Evolutionary conservation across 768 basidiomycete species (phyloP), one percentile per base, ranked within the genome.

Genomic region (Xerocomellus dryophilus): DNA sequence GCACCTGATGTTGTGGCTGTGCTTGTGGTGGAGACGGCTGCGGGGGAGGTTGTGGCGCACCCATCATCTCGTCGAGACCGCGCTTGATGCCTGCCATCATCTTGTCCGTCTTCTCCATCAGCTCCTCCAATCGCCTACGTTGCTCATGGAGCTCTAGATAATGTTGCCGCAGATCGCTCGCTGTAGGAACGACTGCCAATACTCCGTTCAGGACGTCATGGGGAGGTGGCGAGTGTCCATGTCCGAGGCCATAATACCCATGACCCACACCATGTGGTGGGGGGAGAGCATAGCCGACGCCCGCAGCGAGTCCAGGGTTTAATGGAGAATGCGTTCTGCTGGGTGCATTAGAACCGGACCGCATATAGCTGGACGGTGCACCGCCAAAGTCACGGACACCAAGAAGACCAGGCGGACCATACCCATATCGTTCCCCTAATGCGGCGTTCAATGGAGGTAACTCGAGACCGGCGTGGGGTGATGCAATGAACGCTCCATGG

Each of bases 1-100:
- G 66, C 3, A 51, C 31, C 31, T 59, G 66, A 15, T 60, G 66
- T 14, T 62, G 65, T 11, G 64, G 58, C 59, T 66, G 68, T 62
- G 55, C 43, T 35, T 50, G 64, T 11, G 57, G 43, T 21, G 52
- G 65, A 18, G 66, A 54, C 0, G 57, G 51, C 63, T 61, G 64
- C 5, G 61, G 53, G 39, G 67, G 45, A 29, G 61, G 64, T 43
- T 61, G 72, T 46, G 67, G 59, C 35, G 58, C 59, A 41, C 60
- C 78, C 60, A 81, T 75, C 81, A 89, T 83, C 66, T 92, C 89
- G 50, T 91, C 90, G 61, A 93, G 74, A 21, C 83, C 86, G 60
- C 84, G 78, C 75, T 83, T 83, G 66, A 93, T 74, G 21, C 84
- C 82, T 35, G 73, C 77, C 78, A 93, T 83, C 73, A 93, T 69